Evolutionary conservation across 495 filamentous ascomycete genomes (phyloP), one percentile per base, ranked within the genome.

Genomic region (Daldinia decipiens): DNA sequence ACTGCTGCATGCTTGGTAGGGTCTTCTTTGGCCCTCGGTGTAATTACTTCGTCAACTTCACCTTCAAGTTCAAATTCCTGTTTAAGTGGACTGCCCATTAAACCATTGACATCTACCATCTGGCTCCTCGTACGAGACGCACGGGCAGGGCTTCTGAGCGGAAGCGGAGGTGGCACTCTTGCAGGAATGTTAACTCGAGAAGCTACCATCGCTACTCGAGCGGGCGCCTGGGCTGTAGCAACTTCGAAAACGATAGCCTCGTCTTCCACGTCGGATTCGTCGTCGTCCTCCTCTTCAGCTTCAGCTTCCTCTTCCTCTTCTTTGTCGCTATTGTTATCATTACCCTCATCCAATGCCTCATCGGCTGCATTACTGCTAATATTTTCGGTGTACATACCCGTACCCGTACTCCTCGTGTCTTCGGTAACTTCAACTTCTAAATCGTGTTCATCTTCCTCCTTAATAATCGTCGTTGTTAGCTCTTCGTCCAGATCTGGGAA

Each of bases 121-220:
- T 76, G 74, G 31, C 74, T 82, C 67, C 79, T 80, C 53, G 73
- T 80, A 19, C 79, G 68, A 9, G 83, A 85, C 9, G 73, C 56
- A 52, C 83, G 78, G 6, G 82, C 83, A 11, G 91, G 89, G 65
- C 86, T 90, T 32, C 88, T 82, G 4, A 84, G 81, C 4, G 90
- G 90, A 19, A 92, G 82, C 2, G 89, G 81, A 12, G 92, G 91
- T 6, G 89, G 83, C 2, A 88, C 79, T 31, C 90, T 81, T 79
- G 92, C 92, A 1, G 90, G 87, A 74, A 94, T 93, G 21, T 86
- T 90, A 27, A 94, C 89, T 15, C 80, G 82, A 3, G 81, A 72
- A 11, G 81, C 84, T 17, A 85, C 86, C 45, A 92, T 84, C 1
- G 86, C 75, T 60, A 81, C 75, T 65, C 84, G 77, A 65, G 83